These are phyloP conservation scores for Alternaria solani DNA, from an alignment of 2,329 filamentous ascomycete genomes.

Conservation along the genomic window DNA sequence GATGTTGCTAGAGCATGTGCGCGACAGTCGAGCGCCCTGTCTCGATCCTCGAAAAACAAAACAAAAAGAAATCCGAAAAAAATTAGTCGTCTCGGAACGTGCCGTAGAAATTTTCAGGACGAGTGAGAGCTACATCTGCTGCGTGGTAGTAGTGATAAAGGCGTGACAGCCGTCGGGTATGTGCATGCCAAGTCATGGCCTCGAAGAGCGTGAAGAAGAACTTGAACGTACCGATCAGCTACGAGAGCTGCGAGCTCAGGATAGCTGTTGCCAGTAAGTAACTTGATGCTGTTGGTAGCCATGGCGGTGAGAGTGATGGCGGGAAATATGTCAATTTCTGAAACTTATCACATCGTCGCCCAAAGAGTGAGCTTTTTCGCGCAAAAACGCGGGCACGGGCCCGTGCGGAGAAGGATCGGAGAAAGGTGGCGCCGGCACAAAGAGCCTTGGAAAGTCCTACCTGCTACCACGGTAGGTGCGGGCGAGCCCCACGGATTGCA, in stretches of 20 bases:
- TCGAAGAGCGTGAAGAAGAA: conserved; percentile 6
- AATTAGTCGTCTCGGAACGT: neutral
- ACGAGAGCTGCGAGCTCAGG: conserved; percentile 75
- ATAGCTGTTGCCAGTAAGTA: conserved; percentile 78
- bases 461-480: conserved; percentile 9
- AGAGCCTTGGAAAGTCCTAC: neutral
- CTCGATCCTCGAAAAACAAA: neutral
- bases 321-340: conserved; percentile 29
- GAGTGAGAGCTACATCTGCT: neutral
- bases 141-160: neutral
- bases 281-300: conserved; percentile 77
- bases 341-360: conserved; percentile 20
- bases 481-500: conserved; percentile 2
- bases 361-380: conserved; percentile 33
- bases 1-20: conserved; percentile 5
- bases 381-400: conserved; percentile 27
- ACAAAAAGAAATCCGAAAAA: neutral
- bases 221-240: conserved; percentile 65
- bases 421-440: conserved; percentile 27
- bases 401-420: conserved; percentile 33
- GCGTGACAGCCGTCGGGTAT: neutral
- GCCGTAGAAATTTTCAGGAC: neutral
- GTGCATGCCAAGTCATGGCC: conserved; percentile 21
- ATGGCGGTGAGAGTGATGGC: conserved; percentile 53
- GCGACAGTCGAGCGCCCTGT: neutral